A percentile compares a stretch with the other conserved stretches of the same genome.
Conservation (phyloP, 495 filamentous ascomycete genomes). For the Neurospora cerealis region DNA sequence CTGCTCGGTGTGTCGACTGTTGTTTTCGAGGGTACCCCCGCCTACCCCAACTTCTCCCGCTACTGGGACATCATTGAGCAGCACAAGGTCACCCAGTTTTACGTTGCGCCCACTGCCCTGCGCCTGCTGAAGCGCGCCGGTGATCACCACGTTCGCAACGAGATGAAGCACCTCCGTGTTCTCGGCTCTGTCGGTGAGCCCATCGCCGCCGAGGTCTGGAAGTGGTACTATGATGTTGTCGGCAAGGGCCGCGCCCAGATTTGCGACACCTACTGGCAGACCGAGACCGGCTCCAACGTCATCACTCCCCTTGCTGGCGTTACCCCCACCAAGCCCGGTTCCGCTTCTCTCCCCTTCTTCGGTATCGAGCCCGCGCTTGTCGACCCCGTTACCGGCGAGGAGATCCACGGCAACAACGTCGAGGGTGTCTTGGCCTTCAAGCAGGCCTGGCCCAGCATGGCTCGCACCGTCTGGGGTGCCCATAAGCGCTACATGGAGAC, state of each 20-base stretch:
- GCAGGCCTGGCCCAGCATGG: constrained; percentile 98
- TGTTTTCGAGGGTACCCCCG: constrained; percentile 97
- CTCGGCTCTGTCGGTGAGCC: constrained; percentile 97
- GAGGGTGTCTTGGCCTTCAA: constrained; percentile 98
- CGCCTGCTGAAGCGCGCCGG: constrained; percentile 90
- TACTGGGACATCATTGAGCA: constrained; percentile 99
- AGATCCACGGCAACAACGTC: constrained; percentile 92
- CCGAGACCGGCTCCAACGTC: constrained; percentile 93
- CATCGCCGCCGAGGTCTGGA: constrained; percentile 98
- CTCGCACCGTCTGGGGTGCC: constrained; percentile 93
- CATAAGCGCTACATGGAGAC: constrained; percentile 99
- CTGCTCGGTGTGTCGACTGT: constrained; percentile 88
- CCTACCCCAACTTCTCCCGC: constrained; percentile 93
- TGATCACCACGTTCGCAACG: constrained; percentile 75
- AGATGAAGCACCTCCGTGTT: constrained; percentile 83
- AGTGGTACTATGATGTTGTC: constrained; percentile 97
- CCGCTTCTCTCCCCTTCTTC: constrained; percentile 82
- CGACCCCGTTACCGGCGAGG: constrained; percentile 89
- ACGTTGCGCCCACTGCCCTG: constrained; percentile 92
- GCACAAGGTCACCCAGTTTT: constrained; percentile 94
- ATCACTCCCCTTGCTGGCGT: constrained; percentile 68
- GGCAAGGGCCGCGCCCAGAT: constrained; percentile 90
- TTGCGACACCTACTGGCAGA: constrained; percentile 99
- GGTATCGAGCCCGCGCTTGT: constrained; percentile 97
- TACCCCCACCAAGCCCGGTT: constrained; percentile 71